Evolutionary conservation across 2,329 filamentous ascomycete genomes (phyloP), one percentile per base, ranked within the genome.

Genomic region (Sporothrix protearum): DNA sequence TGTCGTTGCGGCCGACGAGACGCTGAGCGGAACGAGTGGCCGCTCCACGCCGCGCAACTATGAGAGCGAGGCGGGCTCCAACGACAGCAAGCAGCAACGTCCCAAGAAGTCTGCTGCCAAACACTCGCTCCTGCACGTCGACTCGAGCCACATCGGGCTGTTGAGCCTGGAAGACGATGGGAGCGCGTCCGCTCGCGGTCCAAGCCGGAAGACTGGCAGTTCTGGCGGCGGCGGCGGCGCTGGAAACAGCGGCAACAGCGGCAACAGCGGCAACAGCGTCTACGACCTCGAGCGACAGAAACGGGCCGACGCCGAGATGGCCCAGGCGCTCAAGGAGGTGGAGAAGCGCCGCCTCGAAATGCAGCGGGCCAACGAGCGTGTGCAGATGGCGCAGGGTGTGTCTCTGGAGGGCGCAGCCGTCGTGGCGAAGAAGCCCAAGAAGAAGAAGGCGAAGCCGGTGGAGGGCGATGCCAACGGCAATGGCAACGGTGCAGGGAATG

Each of bases 241-340:
- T n/a, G n/a, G n/a, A n/a, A n/a, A n/a, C n/a, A n/a, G n/a, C n/a
- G n/a, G n/a, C n/a, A n/a, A n/a, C n/a, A n/a, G n/a, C n/a, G n/a
- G n/a, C n/a, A n/a, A n/a, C n/a, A n/a, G 28, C 28, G 3, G 33
- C 22, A 42, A 19, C 33, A 57, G 75, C 76, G 49, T 78, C 78
- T 83, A 86, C 64, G 88, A 92, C 71, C 85, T 88, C 68, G 91
- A 93, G 77, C 85, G 85, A 69, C 87, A 90, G 74, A 87, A 91
- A 78, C 88, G 87, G 19, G 93, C 97, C 77, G 94, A 97, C 73
- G 89, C 88, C 0, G 94, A 97, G 81, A 97, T 97, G 93, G 89
- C 88, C 59, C 89, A 89, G 77, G 96, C 95, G 9, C 89, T 97
- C 84, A 90, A 91, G 79, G 92, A 97, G 79, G 92, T 99, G 2